phyloP scores from a whole-genome alignment of 257 asterid species.

The Leptodermis oblonga region DNA sequence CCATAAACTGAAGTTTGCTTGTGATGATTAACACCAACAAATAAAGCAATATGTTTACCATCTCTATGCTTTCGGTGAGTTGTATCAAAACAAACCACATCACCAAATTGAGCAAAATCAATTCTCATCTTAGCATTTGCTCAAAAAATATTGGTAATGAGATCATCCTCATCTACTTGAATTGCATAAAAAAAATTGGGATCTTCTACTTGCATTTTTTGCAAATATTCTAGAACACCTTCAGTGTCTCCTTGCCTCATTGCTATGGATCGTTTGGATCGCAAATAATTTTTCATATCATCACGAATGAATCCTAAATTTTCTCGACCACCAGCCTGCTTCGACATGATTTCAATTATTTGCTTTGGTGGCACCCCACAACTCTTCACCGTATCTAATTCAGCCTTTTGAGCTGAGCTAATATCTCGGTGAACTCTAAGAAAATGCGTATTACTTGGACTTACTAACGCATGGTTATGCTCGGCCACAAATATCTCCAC shows the following conservation, averaged over 20 bases:
- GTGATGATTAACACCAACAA: constrained; percentile 12
- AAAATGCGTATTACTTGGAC: too few relatives aligned
- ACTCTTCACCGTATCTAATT: not conserved
- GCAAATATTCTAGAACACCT: too few relatives aligned
- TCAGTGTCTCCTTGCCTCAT: not conserved
- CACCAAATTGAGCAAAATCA: too few relatives aligned
- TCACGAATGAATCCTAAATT: not conserved
- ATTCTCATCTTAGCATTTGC: too few relatives aligned
- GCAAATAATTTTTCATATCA: not conserved
- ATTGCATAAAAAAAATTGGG: too few relatives aligned
- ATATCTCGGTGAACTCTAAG: not conserved
- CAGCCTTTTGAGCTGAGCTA: not conserved
- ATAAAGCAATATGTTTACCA: too few relatives aligned
- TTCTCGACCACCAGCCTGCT: not conserved
- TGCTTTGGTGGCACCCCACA: not conserved
- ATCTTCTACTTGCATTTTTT: not conserved
- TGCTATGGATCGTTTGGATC: not conserved
- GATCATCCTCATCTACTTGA: too few relatives aligned
- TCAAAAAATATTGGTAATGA: too few relatives aligned
- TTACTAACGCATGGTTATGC: too few relatives aligned
- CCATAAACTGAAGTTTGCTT: constrained; percentile 11
- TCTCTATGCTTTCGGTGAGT: too few relatives aligned
- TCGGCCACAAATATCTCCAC: too few relatives aligned
- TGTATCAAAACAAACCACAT: too few relatives aligned
- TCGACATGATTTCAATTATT: not conserved